Conservation (phyloP, 179 eudicot species). For the Corrigiola litoralis region DNA sequence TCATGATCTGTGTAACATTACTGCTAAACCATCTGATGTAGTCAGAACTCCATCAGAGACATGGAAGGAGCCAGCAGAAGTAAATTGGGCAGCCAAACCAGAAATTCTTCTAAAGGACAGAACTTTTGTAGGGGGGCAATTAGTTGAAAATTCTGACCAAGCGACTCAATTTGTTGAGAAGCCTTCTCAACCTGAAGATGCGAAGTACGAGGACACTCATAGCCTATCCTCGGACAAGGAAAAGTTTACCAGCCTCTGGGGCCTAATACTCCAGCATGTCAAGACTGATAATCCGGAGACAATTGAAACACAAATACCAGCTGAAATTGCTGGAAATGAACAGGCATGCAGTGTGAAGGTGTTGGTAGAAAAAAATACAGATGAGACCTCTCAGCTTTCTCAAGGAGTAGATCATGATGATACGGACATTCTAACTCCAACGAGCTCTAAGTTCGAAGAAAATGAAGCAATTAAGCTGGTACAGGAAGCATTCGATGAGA, state of each 20-base stretch:
- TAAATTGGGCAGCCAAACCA: conserved; percentile 1
- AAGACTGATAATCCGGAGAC: conserved; percentile 44
- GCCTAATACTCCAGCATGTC: conserved; percentile 62
- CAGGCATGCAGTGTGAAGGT: neutral
- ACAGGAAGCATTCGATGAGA: conserved; percentile 62
- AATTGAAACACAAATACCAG: conserved; percentile 30
- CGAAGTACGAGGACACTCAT: conserved; percentile 10
- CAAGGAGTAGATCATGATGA: conserved; percentile 11
- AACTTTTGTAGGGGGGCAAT: conserved; percentile 2
- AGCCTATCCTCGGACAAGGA: conserved; percentile 30
- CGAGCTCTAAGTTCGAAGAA: conserved; percentile 32
- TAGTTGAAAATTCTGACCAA: neutral
- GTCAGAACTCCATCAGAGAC: conserved; percentile 9
- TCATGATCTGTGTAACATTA: conserved; percentile 10
- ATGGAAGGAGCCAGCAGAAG: conserved; percentile 14
- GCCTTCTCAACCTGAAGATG: conserved; percentile 9
- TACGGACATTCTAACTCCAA: conserved; percentile 21
- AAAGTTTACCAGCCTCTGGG: conserved; percentile 57
- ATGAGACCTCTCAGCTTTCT: conserved; percentile 11
- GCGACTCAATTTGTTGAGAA: neutral
- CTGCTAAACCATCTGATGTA: conserved; percentile 14
- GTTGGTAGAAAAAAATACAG: neutral
- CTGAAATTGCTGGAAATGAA: neutral
- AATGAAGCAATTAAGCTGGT: conserved; percentile 63
- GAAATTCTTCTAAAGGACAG: conserved; percentile 6